Evolutionary conservation across 1,139 yeast genomes (phyloP), one percentile per base, ranked within the genome.

Genomic region (Nakaseomyces delphensis): DNA sequence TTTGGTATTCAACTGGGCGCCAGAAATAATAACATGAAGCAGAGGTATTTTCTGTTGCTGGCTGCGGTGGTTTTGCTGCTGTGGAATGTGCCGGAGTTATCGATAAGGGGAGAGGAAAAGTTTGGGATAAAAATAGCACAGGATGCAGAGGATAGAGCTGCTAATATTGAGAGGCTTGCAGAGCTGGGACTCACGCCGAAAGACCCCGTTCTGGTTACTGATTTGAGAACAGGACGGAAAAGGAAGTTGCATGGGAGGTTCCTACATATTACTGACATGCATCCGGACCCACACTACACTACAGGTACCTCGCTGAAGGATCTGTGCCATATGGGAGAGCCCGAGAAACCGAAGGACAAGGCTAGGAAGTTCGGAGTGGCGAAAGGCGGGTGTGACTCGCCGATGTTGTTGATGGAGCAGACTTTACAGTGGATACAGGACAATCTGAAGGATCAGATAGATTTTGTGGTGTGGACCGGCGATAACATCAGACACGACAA

Each of bases 381-480:
- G 2, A 65, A 78, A 49, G 63, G 71, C 35, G 95, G 93, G 1
- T 83, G 94, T 58, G 75, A 70, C 48, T 66, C 86, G 1, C 87
- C 95, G 2, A 61, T 76, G 57, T 60, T 64, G 0, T 63, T 85
- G 39, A 76, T 82, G 64, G 66, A 77, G 18, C 71, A 70, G 11
- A 84, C 95, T 0, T 65, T 85, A 43, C 59, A 69, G 36, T 85
- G 93, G 93, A 66, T 84, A 2, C 62, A 68, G 23, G 67, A 69
- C 7, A 77, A 83, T 51, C 60, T 83, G 44, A 74, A 71, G 47
- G 93, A 83, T 57, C 78, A 83, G 50, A 78, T 85, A 40, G 95
- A 85, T 60, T 85, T 85, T 59, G 79, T 85, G 24, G 73, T 85
- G 14, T 85, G 95, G 95, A 84, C 95, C 0, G 95, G 95, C 27